Percentiles rank a stretch among this genome's conserved stretches.
Evolutionary conservation across 148 eudicot species (phyloP).

Genomic region (Rhododendron ferrugineum): DNA sequence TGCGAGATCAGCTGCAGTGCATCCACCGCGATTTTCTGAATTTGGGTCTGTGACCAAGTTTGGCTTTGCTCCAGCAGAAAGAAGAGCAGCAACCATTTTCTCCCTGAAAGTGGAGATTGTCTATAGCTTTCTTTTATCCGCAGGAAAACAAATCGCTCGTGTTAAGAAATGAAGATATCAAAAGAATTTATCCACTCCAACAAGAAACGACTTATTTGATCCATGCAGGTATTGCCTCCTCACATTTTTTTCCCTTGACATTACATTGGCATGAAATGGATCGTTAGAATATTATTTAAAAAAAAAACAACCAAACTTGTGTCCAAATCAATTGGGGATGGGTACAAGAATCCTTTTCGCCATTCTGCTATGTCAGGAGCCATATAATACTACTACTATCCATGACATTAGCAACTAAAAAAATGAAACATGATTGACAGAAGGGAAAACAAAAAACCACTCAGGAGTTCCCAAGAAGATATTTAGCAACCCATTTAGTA

Average conservation of each 20-base stretch:
- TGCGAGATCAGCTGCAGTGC: constrained; percentile 81
- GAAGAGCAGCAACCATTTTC: constrained; percentile 83
- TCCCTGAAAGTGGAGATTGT: constrained; percentile 45
- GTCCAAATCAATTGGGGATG: neutral
- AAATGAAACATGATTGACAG: neutral
- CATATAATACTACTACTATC: neutral
- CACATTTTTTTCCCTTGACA: neutral
- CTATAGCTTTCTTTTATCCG: neutral
- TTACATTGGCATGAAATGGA: neutral
- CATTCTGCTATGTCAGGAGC: neutral
- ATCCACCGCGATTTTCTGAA: constrained; percentile 70
- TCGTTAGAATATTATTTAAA: neutral
- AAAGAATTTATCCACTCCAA: neutral
- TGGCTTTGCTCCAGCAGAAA: constrained; percentile 92
- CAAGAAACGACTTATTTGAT: neutral
- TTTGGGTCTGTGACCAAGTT: constrained; percentile 91
- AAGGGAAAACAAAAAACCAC: neutral
- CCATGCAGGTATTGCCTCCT: neutral
- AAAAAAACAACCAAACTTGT: neutral
- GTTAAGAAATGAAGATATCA: neutral
- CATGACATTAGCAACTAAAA: neutral
- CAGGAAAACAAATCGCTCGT: neutral
- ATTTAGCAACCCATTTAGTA: neutral
- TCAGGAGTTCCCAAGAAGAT: neutral
- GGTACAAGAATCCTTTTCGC: neutral